Evolutionary conservation across 164 flowering plant species (phyloP), one percentile per base, ranked within the genome.

Genomic region (Magnolia kwangsiensis): DNA sequence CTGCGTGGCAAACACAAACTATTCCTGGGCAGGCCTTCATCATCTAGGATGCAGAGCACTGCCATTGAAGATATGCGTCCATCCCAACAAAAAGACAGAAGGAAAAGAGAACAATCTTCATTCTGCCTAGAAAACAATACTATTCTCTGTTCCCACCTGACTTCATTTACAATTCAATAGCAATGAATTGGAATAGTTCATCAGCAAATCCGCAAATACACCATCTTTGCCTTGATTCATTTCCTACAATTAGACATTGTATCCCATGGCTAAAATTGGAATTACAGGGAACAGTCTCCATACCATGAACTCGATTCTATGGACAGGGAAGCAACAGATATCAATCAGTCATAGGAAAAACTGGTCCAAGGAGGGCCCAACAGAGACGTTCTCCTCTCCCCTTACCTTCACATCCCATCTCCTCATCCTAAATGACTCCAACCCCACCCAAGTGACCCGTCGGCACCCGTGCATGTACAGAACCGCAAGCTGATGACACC

Each of bases 401-500:
- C 49, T 84, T 68, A 93, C 78, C 70, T 75, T 69, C 20, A 93
- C 94, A 55, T 82, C 77, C 14, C 84, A 76, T 78, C 96, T 83
- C 3, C 66, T 45, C 31, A 75, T 58, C 80, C 75, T 86, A 74
- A 91, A 93, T 74, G 87, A 64, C 86, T 88, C 90, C 8, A 87
- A 71, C 14, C 87, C 90, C 18, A 71, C 13, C 1, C 21, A 14
- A 31, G 85, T 81, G 37, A 88, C 13, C 63, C 20, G 76, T 3
- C 63, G 49, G 65, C 86, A 86, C 8, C 82, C 71, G 72, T 65
- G 76, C 75, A 89, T 80, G 78, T 88, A 82, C 70, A 93, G 71
- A 50, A 87, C 77, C 0, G 75, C 72, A 31, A 93, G 92, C 37
- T 71, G 75, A 65, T 65, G 74, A 80, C 98, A 93, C 51, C 98